Percentiles rank a stretch among this genome's conserved stretches.
Conservation (phyloP, 2,329 filamentous ascomycete species). For the Cordyceps fumosorosea region DNA sequence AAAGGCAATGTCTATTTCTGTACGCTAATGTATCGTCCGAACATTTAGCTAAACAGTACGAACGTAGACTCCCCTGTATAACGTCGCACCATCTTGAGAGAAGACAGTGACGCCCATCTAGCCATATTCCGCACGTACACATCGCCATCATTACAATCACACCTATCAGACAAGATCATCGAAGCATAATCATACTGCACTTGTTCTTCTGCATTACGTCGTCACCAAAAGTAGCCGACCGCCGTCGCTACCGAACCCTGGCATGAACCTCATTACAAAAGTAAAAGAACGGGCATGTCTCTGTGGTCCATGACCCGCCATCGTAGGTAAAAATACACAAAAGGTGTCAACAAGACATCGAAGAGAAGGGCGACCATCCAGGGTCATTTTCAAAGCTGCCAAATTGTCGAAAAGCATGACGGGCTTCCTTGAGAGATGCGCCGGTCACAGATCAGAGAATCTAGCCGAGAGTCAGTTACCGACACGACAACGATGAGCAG, state of each 20-base stretch:
- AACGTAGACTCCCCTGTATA: no score
- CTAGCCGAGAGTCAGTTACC: neutral
- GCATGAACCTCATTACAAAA: neutral
- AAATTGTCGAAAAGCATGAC: neutral
- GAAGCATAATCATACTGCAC: neutral
- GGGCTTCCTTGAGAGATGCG: neutral
- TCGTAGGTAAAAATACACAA: neutral
- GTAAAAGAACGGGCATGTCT: slow-evolving; percentile 1
- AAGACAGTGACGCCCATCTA: neutral
- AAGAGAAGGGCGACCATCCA: slow-evolving; percentile 1
- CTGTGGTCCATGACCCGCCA: slow-evolving; percentile 3
- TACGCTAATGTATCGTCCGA: no score
- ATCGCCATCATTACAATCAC: neutral
- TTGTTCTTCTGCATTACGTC: neutral
- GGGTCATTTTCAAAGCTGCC: neutral
- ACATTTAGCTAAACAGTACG: no score
- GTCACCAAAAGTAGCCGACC: neutral
- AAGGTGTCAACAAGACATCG: neutral
- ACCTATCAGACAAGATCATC: neutral
- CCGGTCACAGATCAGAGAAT: neutral
- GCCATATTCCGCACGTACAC: no score
- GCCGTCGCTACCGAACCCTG: neutral
- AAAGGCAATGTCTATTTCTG: no score
- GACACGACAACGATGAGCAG: neutral
- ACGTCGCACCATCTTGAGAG: neutral